phyloP scores from a whole-genome alignment of 352 stramenopile genomes.

The Globisporangium carolinianum region DNA sequence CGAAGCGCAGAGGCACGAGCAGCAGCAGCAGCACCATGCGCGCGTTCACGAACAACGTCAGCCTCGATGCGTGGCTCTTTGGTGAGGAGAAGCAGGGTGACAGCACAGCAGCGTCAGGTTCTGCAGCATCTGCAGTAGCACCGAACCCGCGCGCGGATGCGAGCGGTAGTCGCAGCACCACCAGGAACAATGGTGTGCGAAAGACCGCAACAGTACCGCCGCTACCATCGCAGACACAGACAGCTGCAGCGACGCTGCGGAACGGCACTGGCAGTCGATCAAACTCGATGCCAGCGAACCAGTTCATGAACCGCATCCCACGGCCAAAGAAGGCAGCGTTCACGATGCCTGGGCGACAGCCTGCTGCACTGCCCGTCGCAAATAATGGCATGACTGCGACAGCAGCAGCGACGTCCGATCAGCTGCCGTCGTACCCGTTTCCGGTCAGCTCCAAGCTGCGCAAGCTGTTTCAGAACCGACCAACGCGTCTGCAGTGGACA shows the following conservation, averaged over 20 bases:
- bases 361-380: background rate
- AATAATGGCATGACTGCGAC: background rate
- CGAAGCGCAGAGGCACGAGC: too few species aligned
- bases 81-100: slow-evolving; percentile 45
- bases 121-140: slow-evolving; percentile 6
- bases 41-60: slow-evolving; percentile 31
- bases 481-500: slow-evolving; percentile 59
- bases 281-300: slow-evolving; percentile 27
- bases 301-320: slow-evolving; percentile 14
- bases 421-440: slow-evolving; percentile 35
- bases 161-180: background rate
- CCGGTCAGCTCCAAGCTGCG: slow-evolving; percentile 73
- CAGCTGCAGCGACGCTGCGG: background rate
- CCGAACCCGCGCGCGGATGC: background rate
- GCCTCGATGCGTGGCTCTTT: slow-evolving; percentile 78
- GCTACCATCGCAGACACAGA: background rate
- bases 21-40: slow-evolving; percentile 19
- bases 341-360: slow-evolving; percentile 6
- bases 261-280: slow-evolving; percentile 9
- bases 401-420: slow-evolving; percentile 2
- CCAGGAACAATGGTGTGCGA: background rate
- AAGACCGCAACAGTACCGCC: slow-evolving; percentile 1
- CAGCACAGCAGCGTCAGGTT: background rate
- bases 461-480: slow-evolving; percentile 53
- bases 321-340: slow-evolving; percentile 26